phyloP scores from a whole-genome alignment of 306 rosid genomes.

The Myrica gale region DNA sequence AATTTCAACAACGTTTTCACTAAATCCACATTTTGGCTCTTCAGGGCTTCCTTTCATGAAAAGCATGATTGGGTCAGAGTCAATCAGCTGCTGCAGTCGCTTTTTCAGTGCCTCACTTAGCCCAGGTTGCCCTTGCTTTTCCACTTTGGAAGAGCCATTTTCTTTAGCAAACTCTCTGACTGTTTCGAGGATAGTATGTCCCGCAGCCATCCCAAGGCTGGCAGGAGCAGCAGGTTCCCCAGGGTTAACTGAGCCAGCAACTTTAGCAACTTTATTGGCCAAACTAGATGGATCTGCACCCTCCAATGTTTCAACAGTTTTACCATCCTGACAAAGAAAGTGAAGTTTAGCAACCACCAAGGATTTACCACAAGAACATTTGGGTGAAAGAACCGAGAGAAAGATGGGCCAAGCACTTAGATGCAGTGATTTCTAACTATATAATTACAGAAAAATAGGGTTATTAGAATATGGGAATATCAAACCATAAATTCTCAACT shows the following conservation, averaged over 20 bases:
- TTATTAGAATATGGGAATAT: not conserved
- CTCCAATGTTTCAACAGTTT: constrained; percentile 77
- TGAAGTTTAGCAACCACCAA: constrained; percentile 1
- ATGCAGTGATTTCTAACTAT: not conserved
- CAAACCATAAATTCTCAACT: not conserved
- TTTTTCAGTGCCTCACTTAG: constrained; percentile 40
- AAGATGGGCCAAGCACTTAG: constrained; percentile 10
- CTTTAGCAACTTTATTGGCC: constrained; percentile 87
- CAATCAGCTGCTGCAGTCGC: constrained; percentile 56
- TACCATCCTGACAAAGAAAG: constrained; percentile 65
- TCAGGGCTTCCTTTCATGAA: constrained; percentile 93
- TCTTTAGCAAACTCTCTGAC: constrained; percentile 67
- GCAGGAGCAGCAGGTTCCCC: constrained; percentile 91
- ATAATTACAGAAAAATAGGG: not conserved
- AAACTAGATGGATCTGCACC: constrained; percentile 99
- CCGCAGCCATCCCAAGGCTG: constrained; percentile 91
- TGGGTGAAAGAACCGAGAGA: not conserved
- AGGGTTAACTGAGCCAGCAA: constrained; percentile 64
- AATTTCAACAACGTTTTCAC: constrained; percentile 70
- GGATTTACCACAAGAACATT: not conserved
- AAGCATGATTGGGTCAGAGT: constrained; percentile 62
- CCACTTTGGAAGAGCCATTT: constrained; percentile 49
- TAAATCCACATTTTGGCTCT: constrained; percentile 83
- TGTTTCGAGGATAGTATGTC: constrained; percentile 64
- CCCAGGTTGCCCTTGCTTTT: constrained; percentile 44